phyloP scores from a whole-genome alignment of 2,329 filamentous ascomycete genomes.

The Colletotrichum musicola region DNA sequence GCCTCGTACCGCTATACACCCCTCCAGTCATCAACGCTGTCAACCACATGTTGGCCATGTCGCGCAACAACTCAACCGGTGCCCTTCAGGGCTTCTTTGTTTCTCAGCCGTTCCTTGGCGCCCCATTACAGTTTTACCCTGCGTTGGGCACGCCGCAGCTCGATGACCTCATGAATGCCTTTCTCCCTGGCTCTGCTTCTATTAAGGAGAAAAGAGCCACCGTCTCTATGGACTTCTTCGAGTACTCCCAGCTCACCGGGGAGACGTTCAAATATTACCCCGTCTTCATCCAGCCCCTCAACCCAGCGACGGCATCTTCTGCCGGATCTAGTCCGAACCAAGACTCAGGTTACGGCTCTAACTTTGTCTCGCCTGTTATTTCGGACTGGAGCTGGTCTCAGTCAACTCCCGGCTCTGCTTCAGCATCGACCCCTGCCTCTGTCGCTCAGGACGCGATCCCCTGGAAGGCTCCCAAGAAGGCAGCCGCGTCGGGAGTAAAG shows the following conservation, averaged over 20 bases:
- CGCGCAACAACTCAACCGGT: conserved; percentile 50
- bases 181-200: conserved; percentile 65
- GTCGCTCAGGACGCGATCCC: conserved; percentile 44
- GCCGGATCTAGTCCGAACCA: conserved; percentile 56
- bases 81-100: conserved; percentile 67
- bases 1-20: conserved; percentile 1
- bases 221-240: conserved; percentile 71
- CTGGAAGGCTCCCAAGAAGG: conserved; percentile 45
- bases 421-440: conserved; percentile 47
- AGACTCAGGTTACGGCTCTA: conserved; percentile 60
- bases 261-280: conserved; percentile 73
- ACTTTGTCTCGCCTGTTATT: conserved; percentile 63
- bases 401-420: conserved; percentile 46
- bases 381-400: conserved; percentile 63
- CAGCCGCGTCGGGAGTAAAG: conserved; percentile 40
- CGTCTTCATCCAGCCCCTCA: conserved; percentile 56
- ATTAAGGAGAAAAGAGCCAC: conserved; percentile 70
- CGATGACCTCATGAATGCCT: conserved; percentile 70
- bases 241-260: conserved; percentile 65
- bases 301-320: conserved; percentile 56
- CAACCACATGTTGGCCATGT: conserved; percentile 51
- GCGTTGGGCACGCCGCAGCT: conserved; percentile 72
- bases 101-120: conserved; percentile 69
- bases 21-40: conserved; percentile 6
- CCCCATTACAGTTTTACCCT: conserved; percentile 74